Evolutionary conservation across 2,329 filamentous ascomycete genomes (phyloP), one percentile per base, ranked within the genome.

Genomic region (Aspergillus sojae): DNA sequence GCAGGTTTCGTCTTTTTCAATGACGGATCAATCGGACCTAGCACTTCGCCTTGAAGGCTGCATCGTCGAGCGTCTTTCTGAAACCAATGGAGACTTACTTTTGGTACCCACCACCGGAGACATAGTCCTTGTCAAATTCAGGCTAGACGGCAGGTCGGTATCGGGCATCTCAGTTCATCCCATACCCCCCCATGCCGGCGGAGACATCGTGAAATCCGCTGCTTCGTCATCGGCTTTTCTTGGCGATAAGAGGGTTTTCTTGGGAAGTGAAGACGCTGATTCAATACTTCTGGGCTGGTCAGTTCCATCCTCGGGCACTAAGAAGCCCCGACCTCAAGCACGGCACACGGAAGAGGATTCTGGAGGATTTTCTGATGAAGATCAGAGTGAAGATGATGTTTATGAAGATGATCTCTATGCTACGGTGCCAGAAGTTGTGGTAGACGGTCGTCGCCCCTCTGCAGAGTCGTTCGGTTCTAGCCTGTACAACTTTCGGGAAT

Each of bases 141-240:
- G 88, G 60, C 87, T 97, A 65, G 94, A 97, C 74, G 95, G 96
- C 19, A 88, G 95, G 60, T 96, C 92, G 2, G 93, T 99, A 2
- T 96, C 94, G 30, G 93, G 93, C 1, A 83, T 99, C 65, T 88
- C 85, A n/a, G 80, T 99, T 59, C 88, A 87, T 66, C 78, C 86
- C 45, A 82, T 97, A 5, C 74, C 86, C 5, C 71, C 80, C 45
- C 87, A 91, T 60, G 83, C 85, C 28, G 90, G 91, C 11, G 90
- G 90, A 9, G 75, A 79, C 34, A 65, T 91, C 11, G 74, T 96
- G 62, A 84, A 85, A 56, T 84, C 85, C 48, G 81, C 85, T 26
- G 86, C 89, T 30, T 90, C 92, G 1, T 93, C 91, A 65, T 85
- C 92, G 2, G 87, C 88, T 28, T 86, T 84, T 59, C 76, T 98